Evolutionary conservation across 306 rosid species (phyloP), one percentile per base, ranked within the genome.

Genomic region (Trifolium fragiferum): DNA sequence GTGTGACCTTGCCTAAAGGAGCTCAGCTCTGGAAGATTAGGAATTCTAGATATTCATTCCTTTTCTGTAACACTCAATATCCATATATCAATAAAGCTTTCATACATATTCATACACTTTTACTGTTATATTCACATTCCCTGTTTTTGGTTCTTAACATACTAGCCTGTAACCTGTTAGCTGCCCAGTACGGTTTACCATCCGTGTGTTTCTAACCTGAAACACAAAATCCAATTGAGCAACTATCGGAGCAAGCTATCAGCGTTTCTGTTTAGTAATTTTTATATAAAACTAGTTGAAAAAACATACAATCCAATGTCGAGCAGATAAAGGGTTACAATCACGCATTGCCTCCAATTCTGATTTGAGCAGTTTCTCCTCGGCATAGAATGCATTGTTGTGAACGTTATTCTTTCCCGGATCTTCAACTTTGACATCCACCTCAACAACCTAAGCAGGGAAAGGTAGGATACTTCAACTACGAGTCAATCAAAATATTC

Each of bases 301-400:
- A 72, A 58, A 81, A 66, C 84, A 81, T 83, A 90, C 93, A 74
- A 90, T 88, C 96, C 96, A 90, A 67, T 90, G 96, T 7, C 93
- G 91, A 21, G 96, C 96, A 54, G 93, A 83, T 83, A 83, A 68
- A 54, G 96, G 88, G 66, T 90, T 83, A 65, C 91, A 88, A 72
- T 90, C 93, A 10, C 96, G 96, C 85, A 76, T 88, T 66, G 96
- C 96, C 76, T 88, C 87, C 70, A 85, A 61, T 80, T 90, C 96
- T 21, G 96, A 85, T 78, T 81, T 88, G 57, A 90, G 87, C 74
- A 90, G 73, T 37, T 79, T 87, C 74, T 90, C 96, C 79, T 90
- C 91, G 3, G 96, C 93, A 68, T 82, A 90, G 81, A 90, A 90
- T 15, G 96, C 96, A 82, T 90, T 90, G 78, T 85, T 88, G 65